Base-by-base conservation (phyloP, 108 stramenopile genomes). In the Conticribra guillardii region DNA sequence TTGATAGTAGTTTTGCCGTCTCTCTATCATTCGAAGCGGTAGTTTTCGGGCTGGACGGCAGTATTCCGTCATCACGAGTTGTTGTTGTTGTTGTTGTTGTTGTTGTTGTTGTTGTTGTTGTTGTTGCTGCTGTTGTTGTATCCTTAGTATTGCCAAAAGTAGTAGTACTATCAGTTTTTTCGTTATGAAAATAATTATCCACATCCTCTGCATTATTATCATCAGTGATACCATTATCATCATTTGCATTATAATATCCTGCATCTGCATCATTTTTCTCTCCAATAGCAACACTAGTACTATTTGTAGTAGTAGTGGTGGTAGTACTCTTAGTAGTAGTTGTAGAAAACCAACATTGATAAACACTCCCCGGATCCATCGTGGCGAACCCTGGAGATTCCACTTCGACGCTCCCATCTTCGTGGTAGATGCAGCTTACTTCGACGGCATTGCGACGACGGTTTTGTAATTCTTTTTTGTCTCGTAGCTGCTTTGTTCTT, bases 261-360 rank as follows among this genome's bases (percentile, higher is more conserved):
- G 3, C 56, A 30, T 16, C 17, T 32, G 2, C 17, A 3, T 30
- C 17, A 30, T 30, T 29, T 33, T 11, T 2, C 29, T n/a, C 56
- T 30, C 56, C 56, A 14, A 57, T 57, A n/a, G n/a, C n/a, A n/a
- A n/a, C n/a, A n/a, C n/a, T 15, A 44, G 15, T 44, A 11, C 44
- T 44, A 44, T 44, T 44, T 8, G 8, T 11, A 11, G 8, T 15
- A 44, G 11, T 15, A 44, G 11, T 44, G 44, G 44, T 11, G 15
- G 44, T 11, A 44, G 8, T 15, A 44, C 44, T 51, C n/a, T n/a
- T n/a, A 4, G 50, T 51, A 9, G n/a, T 19, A 51, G 16, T 22
- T 51, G 50, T 51, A 18, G 60, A 60, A 44, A 45, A 44, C 37
- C 15, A 14, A 24, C 19, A 60, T 46, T 14, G n/a, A 46, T 23